Percentiles rank a stretch among this genome's conserved stretches.
Evolutionary conservation across 176 grass and related monocot species (phyloP).

Genomic region (Poa pratensis): DNA sequence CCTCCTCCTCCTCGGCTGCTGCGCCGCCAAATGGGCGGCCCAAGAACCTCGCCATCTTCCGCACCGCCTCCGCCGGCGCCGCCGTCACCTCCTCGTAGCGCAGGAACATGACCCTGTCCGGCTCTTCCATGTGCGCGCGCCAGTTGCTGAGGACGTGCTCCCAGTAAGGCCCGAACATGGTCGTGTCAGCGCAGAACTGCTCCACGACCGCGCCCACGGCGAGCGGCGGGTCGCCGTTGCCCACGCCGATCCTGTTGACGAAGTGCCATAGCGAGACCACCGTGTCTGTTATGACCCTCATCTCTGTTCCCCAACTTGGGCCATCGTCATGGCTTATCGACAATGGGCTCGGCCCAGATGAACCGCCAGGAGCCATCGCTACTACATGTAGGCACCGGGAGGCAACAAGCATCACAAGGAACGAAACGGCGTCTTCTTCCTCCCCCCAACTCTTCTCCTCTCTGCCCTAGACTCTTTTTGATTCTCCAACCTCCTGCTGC

Average conservation of each 20-base stretch:
- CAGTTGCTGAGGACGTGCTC: background rate
- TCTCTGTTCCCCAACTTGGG: no score
- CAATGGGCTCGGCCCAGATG: no score
- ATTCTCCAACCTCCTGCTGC: no score
- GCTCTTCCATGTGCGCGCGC: background rate
- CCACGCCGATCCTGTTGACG: background rate
- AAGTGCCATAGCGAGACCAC: background rate
- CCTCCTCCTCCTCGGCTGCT: background rate
- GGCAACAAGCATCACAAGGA: no score
- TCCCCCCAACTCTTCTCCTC: no score
- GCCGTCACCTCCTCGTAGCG: background rate
- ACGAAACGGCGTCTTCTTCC: no score
- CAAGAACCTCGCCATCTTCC: background rate
- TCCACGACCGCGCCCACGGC: background rate
- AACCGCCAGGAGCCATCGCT: no score
- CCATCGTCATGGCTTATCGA: no score
- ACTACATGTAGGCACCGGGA: no score
- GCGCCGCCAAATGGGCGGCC: background rate
- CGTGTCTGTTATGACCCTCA: no score
- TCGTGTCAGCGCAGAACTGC: background rate
- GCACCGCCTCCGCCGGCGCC: background rate
- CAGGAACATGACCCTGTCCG: background rate
- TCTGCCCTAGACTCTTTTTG: no score
- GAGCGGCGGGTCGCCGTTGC: background rate
- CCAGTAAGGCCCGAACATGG: background rate